Percentiles rank a stretch among this genome's conserved stretches.
Conservation (phyloP, 805 yeast genomes). For the Kodamaea laetipori region DNA sequence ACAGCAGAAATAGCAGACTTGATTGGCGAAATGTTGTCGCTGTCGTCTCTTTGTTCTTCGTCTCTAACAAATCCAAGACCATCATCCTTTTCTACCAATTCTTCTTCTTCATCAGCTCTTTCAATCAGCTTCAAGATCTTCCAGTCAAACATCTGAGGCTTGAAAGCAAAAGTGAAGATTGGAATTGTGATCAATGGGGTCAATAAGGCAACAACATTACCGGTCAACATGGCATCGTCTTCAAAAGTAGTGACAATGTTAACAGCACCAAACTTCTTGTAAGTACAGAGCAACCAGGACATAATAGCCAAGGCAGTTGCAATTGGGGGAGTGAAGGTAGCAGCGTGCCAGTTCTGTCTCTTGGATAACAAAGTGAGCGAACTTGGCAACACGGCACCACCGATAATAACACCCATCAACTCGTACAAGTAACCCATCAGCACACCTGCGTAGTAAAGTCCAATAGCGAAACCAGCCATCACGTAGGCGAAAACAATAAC, state of each 20-base stretch:
- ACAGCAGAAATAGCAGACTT: constrained; percentile 41
- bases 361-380: constrained; percentile 64
- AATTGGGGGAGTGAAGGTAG: constrained; percentile 71
- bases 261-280: constrained; percentile 34
- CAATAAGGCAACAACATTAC: constrained; percentile 79
- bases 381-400: constrained; percentile 83
- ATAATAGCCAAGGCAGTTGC: constrained; percentile 75
- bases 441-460: constrained; percentile 77
- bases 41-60: constrained; percentile 18
- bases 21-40: constrained; percentile 34
- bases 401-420: constrained; percentile 86
- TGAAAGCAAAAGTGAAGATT: constrained; percentile 60
- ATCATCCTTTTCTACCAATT: constrained; percentile 35
- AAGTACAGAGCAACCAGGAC: constrained; percentile 49
- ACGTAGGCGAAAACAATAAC: constrained; percentile 58
- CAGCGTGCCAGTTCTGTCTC: constrained; percentile 69
- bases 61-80: constrained; percentile 20
- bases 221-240: constrained; percentile 87
- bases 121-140: constrained; percentile 57
- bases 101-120: constrained; percentile 73
- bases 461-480: constrained; percentile 84
- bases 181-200: constrained; percentile 72
- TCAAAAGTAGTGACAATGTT: constrained; percentile 59
- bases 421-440: constrained; percentile 87
- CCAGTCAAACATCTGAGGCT: constrained; percentile 78